Conservation (phyloP, 176 grass and related monocot genomes). For the Puccinellia tenuiflora region DNA sequence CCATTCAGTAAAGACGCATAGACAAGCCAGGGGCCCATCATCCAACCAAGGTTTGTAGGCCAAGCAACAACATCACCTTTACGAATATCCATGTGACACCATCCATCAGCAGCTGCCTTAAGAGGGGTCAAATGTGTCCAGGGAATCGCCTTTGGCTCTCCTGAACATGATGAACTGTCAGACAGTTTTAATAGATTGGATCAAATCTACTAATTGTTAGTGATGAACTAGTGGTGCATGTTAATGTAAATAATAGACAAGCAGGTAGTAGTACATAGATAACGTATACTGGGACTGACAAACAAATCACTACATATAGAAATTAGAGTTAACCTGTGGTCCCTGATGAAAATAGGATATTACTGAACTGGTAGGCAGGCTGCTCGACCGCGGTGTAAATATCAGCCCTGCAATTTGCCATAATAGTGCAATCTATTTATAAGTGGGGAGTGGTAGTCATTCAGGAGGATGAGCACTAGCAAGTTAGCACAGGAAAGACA, state of each 20-base stretch:
- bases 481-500: slow-evolving; percentile 13
- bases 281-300: background rate
- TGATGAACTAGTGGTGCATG: background rate
- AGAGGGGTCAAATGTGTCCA: slow-evolving; percentile 90
- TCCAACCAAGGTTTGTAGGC: slow-evolving; percentile 99
- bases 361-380: slow-evolving; percentile 73
- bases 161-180: slow-evolving; percentile 36
- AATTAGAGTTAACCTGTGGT: slow-evolving; percentile 67
- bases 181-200: background rate
- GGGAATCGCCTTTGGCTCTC: slow-evolving; percentile 94
- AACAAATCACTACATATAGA: background rate
- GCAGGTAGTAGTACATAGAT: background rate
- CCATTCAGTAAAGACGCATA: slow-evolving; percentile 92
- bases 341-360: slow-evolving; percentile 91
- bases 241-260: background rate
- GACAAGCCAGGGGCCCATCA: slow-evolving; percentile 99
- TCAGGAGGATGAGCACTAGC: background rate
- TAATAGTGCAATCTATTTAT: slow-evolving; percentile 16
- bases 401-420: slow-evolving; percentile 44
- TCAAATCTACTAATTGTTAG: slow-evolving; percentile 9
- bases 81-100: slow-evolving; percentile 91
- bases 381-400: slow-evolving; percentile 54
- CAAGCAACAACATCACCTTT: slow-evolving; percentile 94
- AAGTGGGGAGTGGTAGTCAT: background rate
- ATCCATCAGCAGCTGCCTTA: slow-evolving; percentile 95